These are phyloP conservation scores for Cicer pinnatifidum DNA, from an alignment of 306 rosid genomes.

Conservation along the genomic window DNA sequence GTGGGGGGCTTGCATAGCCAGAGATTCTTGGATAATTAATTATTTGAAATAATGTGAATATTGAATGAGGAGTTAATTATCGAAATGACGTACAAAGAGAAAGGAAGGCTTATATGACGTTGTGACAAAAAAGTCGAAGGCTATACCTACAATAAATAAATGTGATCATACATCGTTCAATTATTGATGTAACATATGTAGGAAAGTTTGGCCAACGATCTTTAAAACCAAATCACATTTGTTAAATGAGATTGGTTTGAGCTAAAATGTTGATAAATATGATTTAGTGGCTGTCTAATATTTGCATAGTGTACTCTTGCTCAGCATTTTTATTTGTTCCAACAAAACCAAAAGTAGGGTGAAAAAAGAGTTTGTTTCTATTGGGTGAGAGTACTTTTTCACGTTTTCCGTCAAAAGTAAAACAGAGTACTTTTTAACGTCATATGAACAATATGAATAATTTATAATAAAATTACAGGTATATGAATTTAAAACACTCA, in stretches of 20 bases:
- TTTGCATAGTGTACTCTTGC: conserved; percentile 6
- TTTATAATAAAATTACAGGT: neutral
- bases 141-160: neutral
- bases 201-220: neutral
- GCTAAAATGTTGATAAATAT: conserved; percentile 32
- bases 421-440: neutral
- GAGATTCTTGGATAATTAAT: conserved; percentile 14
- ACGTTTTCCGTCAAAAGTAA: no score
- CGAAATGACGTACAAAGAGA: conserved; percentile 25
- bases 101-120: conserved; percentile 11
- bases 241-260: neutral
- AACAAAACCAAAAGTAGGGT: conserved; percentile 30
- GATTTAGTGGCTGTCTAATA: conserved; percentile 37
- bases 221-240: no score
- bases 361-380: neutral
- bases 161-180: conserved; percentile 26
- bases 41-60: conserved; percentile 15
- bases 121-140: conserved; percentile 30
- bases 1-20: neutral
- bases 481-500: neutral
- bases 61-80: conserved; percentile 26
- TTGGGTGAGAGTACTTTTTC: neutral
- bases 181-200: conserved; percentile 29
- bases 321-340: conserved; percentile 34
- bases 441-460: neutral